Percentiles rank a stretch among this genome's conserved stretches.
phyloP scores from a whole-genome alignment of 192 early-diverging fungal genomes.

The Neocallimastix lanati region DNA sequence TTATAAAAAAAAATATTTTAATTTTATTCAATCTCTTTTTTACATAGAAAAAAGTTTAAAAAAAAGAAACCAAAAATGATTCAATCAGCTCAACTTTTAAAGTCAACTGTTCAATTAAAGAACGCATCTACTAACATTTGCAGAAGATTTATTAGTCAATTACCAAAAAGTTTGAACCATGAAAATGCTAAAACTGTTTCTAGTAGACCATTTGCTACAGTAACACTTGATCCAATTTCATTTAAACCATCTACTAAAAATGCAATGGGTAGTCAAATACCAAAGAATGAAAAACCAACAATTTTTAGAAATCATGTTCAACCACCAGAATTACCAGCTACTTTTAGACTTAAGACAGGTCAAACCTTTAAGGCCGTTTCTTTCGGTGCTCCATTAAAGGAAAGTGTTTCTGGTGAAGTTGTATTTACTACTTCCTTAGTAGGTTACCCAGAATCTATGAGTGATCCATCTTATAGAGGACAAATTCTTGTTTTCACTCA shows the following conservation, averaged over 20 bases:
- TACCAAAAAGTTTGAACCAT: not conserved
- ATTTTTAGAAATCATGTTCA: not conserved
- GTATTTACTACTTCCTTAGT: constrained; percentile 90
- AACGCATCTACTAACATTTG: not conserved
- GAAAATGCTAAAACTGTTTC: not conserved
- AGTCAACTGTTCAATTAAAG: not conserved
- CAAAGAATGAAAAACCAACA: not conserved
- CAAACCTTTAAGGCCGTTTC: constrained; percentile 66
- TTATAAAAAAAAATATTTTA: too few relatives aligned
- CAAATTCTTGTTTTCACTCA: constrained; percentile 95
- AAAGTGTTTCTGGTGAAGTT: constrained; percentile 60
- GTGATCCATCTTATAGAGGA: constrained; percentile 88
- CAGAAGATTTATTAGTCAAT: not conserved
- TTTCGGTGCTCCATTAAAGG: constrained; percentile 52
- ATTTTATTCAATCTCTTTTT: too few relatives aligned
- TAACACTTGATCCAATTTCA: not conserved
- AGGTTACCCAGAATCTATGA: constrained; percentile 94
- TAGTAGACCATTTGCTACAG: not conserved
- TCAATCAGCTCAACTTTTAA: not conserved
- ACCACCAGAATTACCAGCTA: constrained; percentile 30
- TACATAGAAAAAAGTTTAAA: not conserved
- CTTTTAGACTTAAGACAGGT: constrained; percentile 61
- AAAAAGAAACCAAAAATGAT: not conserved
- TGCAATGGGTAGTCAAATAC: not conserved
- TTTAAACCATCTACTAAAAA: not conserved